Conservation (phyloP, 1,139 yeast species). For the Taphrina deformans region DNA sequence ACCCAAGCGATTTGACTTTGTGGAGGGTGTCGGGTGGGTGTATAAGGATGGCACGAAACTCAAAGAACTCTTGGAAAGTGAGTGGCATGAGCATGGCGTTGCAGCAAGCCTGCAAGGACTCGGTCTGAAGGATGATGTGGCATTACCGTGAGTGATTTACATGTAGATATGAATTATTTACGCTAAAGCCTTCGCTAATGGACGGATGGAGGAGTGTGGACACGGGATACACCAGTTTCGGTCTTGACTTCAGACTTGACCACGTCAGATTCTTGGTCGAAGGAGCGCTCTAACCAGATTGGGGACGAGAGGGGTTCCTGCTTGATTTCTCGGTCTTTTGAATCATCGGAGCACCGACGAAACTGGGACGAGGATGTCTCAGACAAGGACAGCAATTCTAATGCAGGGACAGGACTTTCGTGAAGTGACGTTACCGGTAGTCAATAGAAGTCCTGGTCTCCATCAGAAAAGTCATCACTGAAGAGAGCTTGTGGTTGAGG, state of each 20-base stretch:
- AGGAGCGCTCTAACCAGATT: neutral
- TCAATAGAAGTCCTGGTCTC: constrained; percentile 7
- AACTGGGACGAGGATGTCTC: neutral
- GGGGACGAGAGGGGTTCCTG: neutral
- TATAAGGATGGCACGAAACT: constrained; percentile 48
- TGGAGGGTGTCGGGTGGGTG: constrained; percentile 48
- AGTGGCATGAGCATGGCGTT: constrained; percentile 37
- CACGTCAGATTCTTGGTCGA: neutral
- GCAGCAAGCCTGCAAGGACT: constrained; percentile 16
- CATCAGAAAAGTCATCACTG: constrained; percentile 20
- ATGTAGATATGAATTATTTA: neutral
- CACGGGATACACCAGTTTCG: neutral
- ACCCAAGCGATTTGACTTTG: constrained; percentile 58
- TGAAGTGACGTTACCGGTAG: neutral
- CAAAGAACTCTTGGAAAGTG: constrained; percentile 46
- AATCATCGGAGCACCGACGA: neutral
- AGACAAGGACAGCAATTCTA: neutral
- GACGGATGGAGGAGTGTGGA: neutral
- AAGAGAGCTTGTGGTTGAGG: neutral
- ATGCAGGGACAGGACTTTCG: neutral
- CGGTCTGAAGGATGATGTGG: constrained; percentile 8
- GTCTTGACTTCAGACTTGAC: neutral
- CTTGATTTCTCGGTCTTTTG: neutral
- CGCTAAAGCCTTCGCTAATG: constrained; percentile 15
- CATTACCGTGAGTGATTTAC: neutral